A percentile compares a stretch with the other conserved stretches of the same genome.
Conservation (phyloP, 176 grass and related monocot genomes). For the Carex parvula region DNA sequence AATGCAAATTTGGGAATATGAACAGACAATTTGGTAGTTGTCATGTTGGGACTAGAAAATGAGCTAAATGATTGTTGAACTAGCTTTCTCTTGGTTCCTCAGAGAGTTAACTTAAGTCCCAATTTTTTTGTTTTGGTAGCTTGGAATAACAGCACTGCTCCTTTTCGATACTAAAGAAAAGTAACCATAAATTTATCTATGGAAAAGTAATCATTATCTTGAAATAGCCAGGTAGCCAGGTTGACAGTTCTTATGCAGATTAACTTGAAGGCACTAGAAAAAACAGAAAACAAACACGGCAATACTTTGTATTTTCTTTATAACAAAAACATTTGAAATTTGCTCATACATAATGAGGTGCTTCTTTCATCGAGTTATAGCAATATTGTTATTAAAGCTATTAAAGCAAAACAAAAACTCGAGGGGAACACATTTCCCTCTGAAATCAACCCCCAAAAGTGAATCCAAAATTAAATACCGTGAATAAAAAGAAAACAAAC, state of each 20-base stretch:
- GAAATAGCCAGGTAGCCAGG: too few relatives aligned
- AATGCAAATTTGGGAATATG: background rate
- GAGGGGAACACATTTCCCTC: background rate
- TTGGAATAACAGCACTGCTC: background rate
- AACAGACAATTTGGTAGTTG: background rate
- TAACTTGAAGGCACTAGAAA: background rate
- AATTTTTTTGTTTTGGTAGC: background rate
- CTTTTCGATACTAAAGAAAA: background rate
- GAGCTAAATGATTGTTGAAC: background rate
- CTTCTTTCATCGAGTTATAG: constrained; percentile 6
- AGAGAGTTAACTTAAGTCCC: too few relatives aligned
- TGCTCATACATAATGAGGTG: background rate
- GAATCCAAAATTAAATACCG: constrained; percentile 15
- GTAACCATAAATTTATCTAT: background rate
- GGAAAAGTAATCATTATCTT: background rate
- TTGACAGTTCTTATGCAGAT: too few relatives aligned
- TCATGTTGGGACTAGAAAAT: background rate
- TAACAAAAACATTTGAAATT: background rate
- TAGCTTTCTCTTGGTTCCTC: background rate
- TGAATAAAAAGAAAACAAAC: background rate
- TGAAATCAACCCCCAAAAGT: background rate
- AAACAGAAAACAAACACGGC: background rate
- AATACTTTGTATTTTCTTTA: background rate
- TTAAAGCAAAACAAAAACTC: background rate
- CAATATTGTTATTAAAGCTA: background rate